Evolutionary conservation across 805 yeast species (phyloP), one percentile per base, ranked within the genome.

Genomic region (Saturnispora diversa): DNA sequence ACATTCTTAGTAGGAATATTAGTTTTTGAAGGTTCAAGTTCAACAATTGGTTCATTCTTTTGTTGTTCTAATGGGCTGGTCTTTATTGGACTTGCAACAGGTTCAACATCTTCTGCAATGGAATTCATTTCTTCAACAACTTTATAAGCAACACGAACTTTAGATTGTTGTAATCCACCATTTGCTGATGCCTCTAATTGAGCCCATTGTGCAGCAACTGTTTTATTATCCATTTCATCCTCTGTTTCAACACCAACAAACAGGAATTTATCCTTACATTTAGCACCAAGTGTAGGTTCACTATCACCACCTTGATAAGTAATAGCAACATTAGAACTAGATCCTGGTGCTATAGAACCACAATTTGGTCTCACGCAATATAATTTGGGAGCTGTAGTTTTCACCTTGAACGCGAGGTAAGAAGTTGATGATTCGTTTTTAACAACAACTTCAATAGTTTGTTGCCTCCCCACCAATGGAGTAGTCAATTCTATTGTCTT

Each of bases 281-380:
- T 81, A 64, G 72, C 76, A 55, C 77, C 86, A 37, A 75, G 63
- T 3, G 76, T 67, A 39, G 94, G 88, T 44, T 84, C 90, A 53
- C 77, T 77, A 40, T 77, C 66, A 51, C 84, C 70, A 12, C 95
- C 95, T 63, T 88, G 88, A 47, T 86, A 77, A 53, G 86, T 85
- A 53, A 92, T 80, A 35, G 88, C 75, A 39, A 92, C 84, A 41
- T 82, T 76, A 39, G 79, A 63, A 19, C 78, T 60, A 49, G 75
- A 74, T 26, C 94, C 92, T 11, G 97, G 88, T 22, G 68, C 69
- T 43, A 92, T 69, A 26, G 81, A 61, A 12, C 92, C 77, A 44
- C 97, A 90, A 62, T 88, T 92, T 47, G 98, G 98, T 65, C 96
- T 81, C 39, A 92, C 97, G 62, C 95, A 85, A 69, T 88, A 73